Evolutionary conservation across 805 yeast species (phyloP).

Genomic region (Candida suzukii): DNA sequence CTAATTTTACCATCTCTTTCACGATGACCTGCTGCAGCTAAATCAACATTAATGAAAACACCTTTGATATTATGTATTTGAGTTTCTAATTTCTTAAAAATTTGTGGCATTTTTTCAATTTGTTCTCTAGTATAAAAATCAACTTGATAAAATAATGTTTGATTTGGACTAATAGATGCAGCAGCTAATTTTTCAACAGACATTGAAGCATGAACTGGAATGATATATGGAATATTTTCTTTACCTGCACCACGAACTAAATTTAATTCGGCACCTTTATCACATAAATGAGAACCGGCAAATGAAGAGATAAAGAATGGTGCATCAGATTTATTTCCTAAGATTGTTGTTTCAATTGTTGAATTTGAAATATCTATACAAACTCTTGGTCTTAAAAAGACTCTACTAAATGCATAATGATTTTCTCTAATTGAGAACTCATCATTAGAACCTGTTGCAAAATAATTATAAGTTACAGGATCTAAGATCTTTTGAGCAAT

Average conservation of each 20-base stretch:
- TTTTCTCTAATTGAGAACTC: constrained; percentile 82
- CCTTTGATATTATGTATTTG: constrained; percentile 59
- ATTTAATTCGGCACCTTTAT: constrained; percentile 80
- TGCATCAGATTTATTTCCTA: constrained; percentile 55
- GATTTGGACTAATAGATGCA: constrained; percentile 44
- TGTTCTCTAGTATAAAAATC: constrained; percentile 60
- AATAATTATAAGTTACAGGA: constrained; percentile 79
- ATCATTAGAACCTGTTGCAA: constrained; percentile 82
- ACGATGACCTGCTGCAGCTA: constrained; percentile 77
- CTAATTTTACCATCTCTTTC: constrained; percentile 78
- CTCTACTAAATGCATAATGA: constrained; percentile 76
- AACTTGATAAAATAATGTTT: constrained; percentile 76
- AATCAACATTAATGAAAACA: constrained; percentile 78
- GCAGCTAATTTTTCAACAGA: constrained; percentile 69
- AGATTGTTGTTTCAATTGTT: constrained; percentile 55
- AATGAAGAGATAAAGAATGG: constrained; percentile 92
- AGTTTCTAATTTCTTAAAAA: constrained; percentile 15
- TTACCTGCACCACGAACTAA: constrained; percentile 66
- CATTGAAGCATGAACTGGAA: constrained; percentile 80
- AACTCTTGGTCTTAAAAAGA: constrained; percentile 77
- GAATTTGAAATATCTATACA: constrained; percentile 68
- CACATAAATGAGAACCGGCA: constrained; percentile 80
- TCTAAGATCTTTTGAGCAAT: constrained; percentile 73
- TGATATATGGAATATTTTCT: constrained; percentile 67
- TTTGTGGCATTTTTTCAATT: constrained; percentile 38